Base-by-base conservation (phyloP, 768 basidiomycete genomes). In the Amanita rubescens region DNA sequence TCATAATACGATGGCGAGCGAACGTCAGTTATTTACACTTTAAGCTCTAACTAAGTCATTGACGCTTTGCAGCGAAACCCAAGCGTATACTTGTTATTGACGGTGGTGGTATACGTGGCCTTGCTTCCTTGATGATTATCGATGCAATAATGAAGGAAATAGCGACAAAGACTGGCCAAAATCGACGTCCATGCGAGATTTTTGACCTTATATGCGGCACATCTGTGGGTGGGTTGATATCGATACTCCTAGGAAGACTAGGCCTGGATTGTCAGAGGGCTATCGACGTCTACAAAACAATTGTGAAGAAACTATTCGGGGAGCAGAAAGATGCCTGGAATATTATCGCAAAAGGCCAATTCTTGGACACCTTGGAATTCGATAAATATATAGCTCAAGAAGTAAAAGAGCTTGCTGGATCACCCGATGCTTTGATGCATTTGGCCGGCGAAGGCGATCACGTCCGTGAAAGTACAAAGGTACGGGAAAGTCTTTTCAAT, bases 161-260 rank as follows among this genome's bases (percentile, higher is more conserved):
- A 3, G 51, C 57, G 10, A 39, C 54, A 11, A 53, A 60, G 43
- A 57, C 58, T n/a, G 57, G 61, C 30, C 55, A 55, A 20, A 9
- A 32, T 14, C 56, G 62, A 35, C 54, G 52, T n/a, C 67, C 67
- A 34, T 64, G 60, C 53, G 59, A 68, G 30, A 55, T 66, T 27
- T 68, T 68, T 54, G 67, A 66, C 52, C 53, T 66, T 14, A 22
- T 51, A 11, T 62, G 63, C 44, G 67, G 67, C 10, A 61, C 67
- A 11, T 65, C 65, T 2, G 56, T 61, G 3, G 67, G 67, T 3
- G 67, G 61, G 2, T 57, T 68, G 2, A 55, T 65, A 37, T 61
- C 67, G 12, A 51, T 66, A n/a, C 58, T 68, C 17, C 54, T 68
- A 10, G 67, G 67, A 12, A 58, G 65, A 6, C 56, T 68, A n/a